Evolutionary conservation across 2,329 filamentous ascomycete species (phyloP), one percentile per base, ranked within the genome.

Genomic region (Ceratocystis lukuohia): DNA sequence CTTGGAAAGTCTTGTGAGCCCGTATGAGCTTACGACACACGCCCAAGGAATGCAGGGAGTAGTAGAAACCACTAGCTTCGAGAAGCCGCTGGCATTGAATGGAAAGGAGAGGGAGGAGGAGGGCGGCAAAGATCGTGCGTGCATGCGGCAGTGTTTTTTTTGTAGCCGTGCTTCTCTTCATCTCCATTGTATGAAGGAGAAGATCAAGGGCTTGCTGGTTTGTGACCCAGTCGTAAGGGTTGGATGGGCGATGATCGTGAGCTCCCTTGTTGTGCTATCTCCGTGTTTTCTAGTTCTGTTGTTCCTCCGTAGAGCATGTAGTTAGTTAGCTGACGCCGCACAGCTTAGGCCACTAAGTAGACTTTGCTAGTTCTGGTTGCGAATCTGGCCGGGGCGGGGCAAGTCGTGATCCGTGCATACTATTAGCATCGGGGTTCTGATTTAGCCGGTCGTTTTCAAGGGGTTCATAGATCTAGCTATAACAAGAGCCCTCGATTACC

Each of bases 31-130:
- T 8, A 30, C 22, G 30, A 28, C 15, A 22, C 22, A n/a, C 2
- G 22, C 5, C 22, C n/a, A 57, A 5, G 22, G 53, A 57, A 57
- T 57, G 22, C 53, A 57, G 30, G 53, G 53, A 28, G 22, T 8
- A 57, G 53, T 28, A 30, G 53, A 57, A 57, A 57, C 53, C 53
- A 57, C 53, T 57, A 57, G 53, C 53, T 57, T 57, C 53, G 53
- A 57, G 53, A 57, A 57, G 25, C 25, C 10, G 25, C 25, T 57
- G 53, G 53, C 8, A 57, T 57, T 28, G 53, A 28, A 57, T 28
- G 7, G 53, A 22, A 15, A 57, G 17, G 28, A 12, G 10, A 17
- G 12, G 22, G 8, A 25, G 7, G 12, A 10, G 25, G 12, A 15
- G 3, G 5, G 15, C 48, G 48, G 48, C 48, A 59, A 59, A 59